Evolutionary conservation across 768 basidiomycete species (phyloP).

Genomic region (Ramaria sp.): DNA sequence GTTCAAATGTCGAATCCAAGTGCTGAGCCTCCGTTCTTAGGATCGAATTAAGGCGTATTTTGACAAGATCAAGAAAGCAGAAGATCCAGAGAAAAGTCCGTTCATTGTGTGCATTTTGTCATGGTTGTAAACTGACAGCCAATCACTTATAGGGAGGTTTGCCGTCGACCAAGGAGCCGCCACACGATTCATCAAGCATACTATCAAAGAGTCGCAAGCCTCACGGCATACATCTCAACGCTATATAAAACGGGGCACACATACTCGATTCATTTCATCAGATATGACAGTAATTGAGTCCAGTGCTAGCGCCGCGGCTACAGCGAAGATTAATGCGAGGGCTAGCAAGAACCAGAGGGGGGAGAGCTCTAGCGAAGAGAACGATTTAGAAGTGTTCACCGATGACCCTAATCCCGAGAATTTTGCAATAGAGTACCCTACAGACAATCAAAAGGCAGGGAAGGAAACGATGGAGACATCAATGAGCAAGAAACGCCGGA

Average conservation of each 20-base stretch:
- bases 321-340: constrained; percentile 40
- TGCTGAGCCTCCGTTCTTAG: constrained; percentile 24
- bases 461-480: constrained; percentile 24
- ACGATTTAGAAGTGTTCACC: background rate
- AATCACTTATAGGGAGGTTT: constrained; percentile 19
- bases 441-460: constrained; percentile 31
- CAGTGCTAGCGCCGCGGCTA: constrained; percentile 3
- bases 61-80: constrained; percentile 68
- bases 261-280: constrained; percentile 9
- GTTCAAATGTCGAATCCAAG: background rate
- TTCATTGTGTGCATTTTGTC: constrained; percentile 6
- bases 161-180: constrained; percentile 74
- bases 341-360: constrained; percentile 35
- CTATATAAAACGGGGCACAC: constrained; percentile 12
- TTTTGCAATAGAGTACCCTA: constrained; percentile 50
- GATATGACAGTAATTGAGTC: constrained; percentile 11
- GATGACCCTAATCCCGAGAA: constrained; percentile 28
- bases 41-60: constrained; percentile 74
- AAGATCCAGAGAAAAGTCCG: constrained; percentile 53
- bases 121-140: background rate
- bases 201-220: constrained; percentile 30
- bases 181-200: constrained; percentile 73
- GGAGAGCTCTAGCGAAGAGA: background rate
- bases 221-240: constrained; percentile 11
- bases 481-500: constrained; percentile 27